These are phyloP conservation scores for Chamaecrista fasciculata DNA, from an alignment of 306 rosid species.

Conservation along the genomic window DNA sequence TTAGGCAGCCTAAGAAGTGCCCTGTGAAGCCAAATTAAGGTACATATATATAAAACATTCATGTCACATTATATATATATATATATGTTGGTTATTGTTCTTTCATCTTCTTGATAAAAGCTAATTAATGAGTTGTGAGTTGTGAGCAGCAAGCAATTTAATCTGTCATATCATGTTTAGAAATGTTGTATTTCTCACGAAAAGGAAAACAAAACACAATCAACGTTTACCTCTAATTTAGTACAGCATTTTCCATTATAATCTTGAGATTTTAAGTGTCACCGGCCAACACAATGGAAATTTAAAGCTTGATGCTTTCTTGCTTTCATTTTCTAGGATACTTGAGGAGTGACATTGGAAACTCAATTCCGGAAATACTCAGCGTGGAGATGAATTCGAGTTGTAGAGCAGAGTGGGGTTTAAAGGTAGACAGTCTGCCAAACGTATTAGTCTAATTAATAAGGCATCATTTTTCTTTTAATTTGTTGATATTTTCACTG, in stretches of 20 bases:
- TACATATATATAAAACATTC: slow-evolving; percentile 31
- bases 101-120: neutral
- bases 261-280: neutral
- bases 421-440: no score
- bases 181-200: no score
- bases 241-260: no score
- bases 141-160: neutral
- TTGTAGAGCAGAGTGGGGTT: neutral
- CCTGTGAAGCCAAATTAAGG: slow-evolving; percentile 33
- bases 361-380: slow-evolving; percentile 1
- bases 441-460: no score
- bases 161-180: slow-evolving; percentile 2
- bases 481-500: no score
- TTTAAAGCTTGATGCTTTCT: neutral
- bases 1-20: slow-evolving; percentile 75
- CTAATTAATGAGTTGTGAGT: neutral
- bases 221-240: no score
- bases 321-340: neutral
- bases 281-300: neutral
- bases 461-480: no score
- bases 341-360: no score
- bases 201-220: no score
- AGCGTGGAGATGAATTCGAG: slow-evolving; percentile 14
- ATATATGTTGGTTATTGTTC: no score
- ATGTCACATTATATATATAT: neutral